These are phyloP conservation scores for Pistacia atlantica DNA, from an alignment of 345 rosid species.

Conservation along the genomic window DNA sequence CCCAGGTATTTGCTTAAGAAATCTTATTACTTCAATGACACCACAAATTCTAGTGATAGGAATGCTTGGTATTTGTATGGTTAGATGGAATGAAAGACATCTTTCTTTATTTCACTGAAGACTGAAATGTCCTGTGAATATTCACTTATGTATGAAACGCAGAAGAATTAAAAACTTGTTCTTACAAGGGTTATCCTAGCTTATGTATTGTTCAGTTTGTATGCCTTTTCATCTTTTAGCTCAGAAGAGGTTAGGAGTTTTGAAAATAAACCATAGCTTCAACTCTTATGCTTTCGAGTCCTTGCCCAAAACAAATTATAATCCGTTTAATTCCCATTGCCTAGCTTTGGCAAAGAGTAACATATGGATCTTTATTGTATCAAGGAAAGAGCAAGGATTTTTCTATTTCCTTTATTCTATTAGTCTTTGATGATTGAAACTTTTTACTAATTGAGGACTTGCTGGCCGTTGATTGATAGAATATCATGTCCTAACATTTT, in stretches of 20 bases:
- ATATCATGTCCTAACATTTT: not conserved
- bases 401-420: no score
- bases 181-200: not conserved
- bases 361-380: no score
- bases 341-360: no score
- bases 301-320: no score
- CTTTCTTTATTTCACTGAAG: not conserved
- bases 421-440: not conserved
- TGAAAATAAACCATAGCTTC: no score
- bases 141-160: not conserved
- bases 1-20: slow-evolving; percentile 62
- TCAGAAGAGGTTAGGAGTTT: no score
- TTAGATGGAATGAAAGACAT: slow-evolving; percentile 2
- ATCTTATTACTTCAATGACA: not conserved
- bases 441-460: not conserved
- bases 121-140: not conserved
- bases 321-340: no score
- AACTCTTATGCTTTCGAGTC: no score
- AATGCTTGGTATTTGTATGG: not conserved
- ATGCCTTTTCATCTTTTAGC: no score
- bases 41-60: not conserved
- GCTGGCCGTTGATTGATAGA: not conserved
- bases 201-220: no score
- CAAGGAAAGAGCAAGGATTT: no score
- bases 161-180: not conserved